Conservation (phyloP, 257 asterid genomes). For the Cynanchum wilfordii region DNA sequence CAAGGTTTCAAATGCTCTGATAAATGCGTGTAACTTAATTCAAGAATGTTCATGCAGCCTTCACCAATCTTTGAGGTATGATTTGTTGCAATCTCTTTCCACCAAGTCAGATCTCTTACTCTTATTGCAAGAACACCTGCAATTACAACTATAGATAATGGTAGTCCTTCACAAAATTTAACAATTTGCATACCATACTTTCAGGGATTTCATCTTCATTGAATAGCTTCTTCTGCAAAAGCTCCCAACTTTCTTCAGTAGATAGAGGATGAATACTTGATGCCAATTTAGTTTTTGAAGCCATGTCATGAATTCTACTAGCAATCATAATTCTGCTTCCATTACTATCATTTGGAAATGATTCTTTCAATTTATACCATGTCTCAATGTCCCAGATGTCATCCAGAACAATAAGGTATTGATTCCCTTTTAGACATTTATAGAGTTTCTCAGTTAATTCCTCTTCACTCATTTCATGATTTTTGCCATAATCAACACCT, state of each 20-base stretch:
- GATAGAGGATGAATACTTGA: no score
- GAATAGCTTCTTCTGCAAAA: slow-evolving; percentile 2
- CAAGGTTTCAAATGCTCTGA: slow-evolving; percentile 11
- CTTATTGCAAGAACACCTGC: slow-evolving; percentile 11
- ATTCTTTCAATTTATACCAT: neutral
- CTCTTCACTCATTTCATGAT: neutral
- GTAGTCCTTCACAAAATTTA: slow-evolving; percentile 5
- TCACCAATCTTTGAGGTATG: neutral
- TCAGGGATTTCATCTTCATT: neutral
- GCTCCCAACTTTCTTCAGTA: slow-evolving; percentile 10
- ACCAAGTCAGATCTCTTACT: neutral
- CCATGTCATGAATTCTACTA: neutral
- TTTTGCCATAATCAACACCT: neutral
- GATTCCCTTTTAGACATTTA: no score
- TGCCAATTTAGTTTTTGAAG: no score
- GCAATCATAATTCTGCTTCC: slow-evolving; percentile 12
- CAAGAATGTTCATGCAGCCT: slow-evolving; percentile 10
- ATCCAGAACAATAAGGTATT: no score
- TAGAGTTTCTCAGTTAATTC: no score
- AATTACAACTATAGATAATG: slow-evolving; percentile 12
- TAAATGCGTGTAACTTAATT: slow-evolving; percentile 13
- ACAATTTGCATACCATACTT: slow-evolving; percentile 10
- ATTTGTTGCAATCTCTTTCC: slow-evolving; percentile 11
- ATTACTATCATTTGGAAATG: slow-evolving; percentile 11
- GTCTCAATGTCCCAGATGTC: no score